These are phyloP conservation scores for Verticillium zaregamsianum DNA, from an alignment of 2,329 filamentous ascomycete genomes.

Conservation along the genomic window DNA sequence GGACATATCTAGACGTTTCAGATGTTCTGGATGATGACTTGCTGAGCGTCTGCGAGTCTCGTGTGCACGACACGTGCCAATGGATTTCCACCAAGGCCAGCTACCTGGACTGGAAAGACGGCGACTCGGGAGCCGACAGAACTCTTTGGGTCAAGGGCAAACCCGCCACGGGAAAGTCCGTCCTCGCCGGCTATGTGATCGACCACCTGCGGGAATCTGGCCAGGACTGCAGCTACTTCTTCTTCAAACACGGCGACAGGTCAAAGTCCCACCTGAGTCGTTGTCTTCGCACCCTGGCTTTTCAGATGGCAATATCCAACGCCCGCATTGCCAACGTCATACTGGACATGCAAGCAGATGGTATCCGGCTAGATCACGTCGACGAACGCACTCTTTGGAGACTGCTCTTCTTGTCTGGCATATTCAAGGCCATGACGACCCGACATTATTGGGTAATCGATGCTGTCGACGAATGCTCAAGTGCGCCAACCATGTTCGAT, in stretches of 20 bases:
- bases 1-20: conserved; percentile 9
- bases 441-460: conserved; percentile 27
- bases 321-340: conserved; percentile 7
- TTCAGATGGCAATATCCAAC: conserved; percentile 24
- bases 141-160: conserved; percentile 25
- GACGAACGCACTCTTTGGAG: conserved; percentile 21
- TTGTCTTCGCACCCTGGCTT: conserved; percentile 25
- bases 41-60: conserved; percentile 6
- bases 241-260: conserved; percentile 22
- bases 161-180: conserved; percentile 27
- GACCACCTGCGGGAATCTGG: conserved; percentile 14
- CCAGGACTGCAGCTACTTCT: conserved; percentile 23
- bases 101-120: conserved; percentile 14
- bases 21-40: conserved; percentile 14
- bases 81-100: conserved; percentile 15
- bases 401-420: conserved; percentile 18
- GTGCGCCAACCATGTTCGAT: conserved; percentile 13
- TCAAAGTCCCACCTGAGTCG: conserved; percentile 17
- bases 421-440: conserved; percentile 14
- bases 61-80: conserved; percentile 15
- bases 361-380: conserved; percentile 12
- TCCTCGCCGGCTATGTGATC: conserved; percentile 22
- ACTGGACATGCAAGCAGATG: conserved; percentile 14
- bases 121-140: background rate
- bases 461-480: conserved; percentile 27